These are phyloP conservation scores for Starmerella geochares DNA, from an alignment of 805 yeast species.

Conservation along the genomic window DNA sequence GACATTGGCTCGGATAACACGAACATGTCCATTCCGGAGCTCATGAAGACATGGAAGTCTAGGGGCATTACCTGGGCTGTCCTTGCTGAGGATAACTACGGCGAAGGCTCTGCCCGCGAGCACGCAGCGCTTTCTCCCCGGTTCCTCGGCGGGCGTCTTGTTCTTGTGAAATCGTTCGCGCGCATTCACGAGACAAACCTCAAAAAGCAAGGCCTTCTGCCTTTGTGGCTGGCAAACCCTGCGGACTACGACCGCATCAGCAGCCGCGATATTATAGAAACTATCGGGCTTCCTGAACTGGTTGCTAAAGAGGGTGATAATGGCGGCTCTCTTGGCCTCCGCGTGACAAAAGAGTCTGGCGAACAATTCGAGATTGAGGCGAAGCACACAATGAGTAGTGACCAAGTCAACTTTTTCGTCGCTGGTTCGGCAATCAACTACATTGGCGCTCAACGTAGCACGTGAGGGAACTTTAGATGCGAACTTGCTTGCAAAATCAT, in stretches of 20 bases:
- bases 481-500: no score
- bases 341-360: slow-evolving; percentile 66
- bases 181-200: slow-evolving; percentile 96
- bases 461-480: background rate
- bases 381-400: slow-evolving; percentile 94
- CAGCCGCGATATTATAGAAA: slow-evolving; percentile 68
- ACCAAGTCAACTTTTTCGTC: slow-evolving; percentile 89
- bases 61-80: slow-evolving; percentile 84
- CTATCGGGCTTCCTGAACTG: slow-evolving; percentile 65
- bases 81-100: slow-evolving; percentile 94
- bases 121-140: slow-evolving; percentile 96
- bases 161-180: slow-evolving; percentile 89
- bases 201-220: slow-evolving; percentile 96
- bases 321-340: slow-evolving; percentile 66
- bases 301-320: slow-evolving; percentile 73
- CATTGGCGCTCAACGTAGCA: slow-evolving; percentile 47
- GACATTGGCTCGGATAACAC: slow-evolving; percentile 62
- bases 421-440: slow-evolving; percentile 95
- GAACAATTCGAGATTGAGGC: slow-evolving; percentile 57
- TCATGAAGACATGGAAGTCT: slow-evolving; percentile 90
- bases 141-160: slow-evolving; percentile 82
- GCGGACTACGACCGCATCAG: slow-evolving; percentile 72
- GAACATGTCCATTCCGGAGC: slow-evolving; percentile 76
- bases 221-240: slow-evolving; percentile 84
- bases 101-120: slow-evolving; percentile 99